A percentile compares a stretch with the other conserved stretches of the same genome.
Evolutionary conservation across 73 alveolate genomes (phyloP).

Genomic region (Tetrahymena thermophila): DNA sequence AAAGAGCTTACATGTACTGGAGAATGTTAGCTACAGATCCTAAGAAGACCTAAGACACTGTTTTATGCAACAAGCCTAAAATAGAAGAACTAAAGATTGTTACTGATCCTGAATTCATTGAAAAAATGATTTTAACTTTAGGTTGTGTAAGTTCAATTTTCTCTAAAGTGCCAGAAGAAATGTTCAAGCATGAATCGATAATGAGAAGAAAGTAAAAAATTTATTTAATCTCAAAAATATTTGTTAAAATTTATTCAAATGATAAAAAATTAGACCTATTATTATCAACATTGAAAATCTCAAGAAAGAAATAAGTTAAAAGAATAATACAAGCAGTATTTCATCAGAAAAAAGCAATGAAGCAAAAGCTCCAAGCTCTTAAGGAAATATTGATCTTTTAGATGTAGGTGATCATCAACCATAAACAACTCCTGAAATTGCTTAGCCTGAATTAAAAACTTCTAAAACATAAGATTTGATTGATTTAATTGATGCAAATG

Average conservation of each 20-base stretch:
- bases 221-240: background rate
- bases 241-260: background rate
- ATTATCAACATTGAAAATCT: background rate
- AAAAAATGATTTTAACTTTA: background rate
- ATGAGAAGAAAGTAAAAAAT: background rate
- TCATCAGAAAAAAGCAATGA: background rate
- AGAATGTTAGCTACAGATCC: slow-evolving; percentile 66
- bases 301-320: background rate
- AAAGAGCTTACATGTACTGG: slow-evolving; percentile 69
- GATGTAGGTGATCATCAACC: background rate
- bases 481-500: background rate
- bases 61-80: slow-evolving; percentile 28
- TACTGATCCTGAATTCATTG: background rate
- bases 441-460: background rate
- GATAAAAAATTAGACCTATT: background rate
- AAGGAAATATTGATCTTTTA: background rate
- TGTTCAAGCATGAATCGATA: background rate
- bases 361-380: background rate
- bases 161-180: background rate
- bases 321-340: background rate
- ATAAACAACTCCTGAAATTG: background rate
- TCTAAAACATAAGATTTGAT: background rate
- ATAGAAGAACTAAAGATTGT: background rate
- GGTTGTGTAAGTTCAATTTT: background rate
- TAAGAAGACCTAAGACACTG: slow-evolving; percentile 55